A percentile compares a stretch with the other conserved stretches of the same genome.
Evolutionary conservation across 2,329 filamentous ascomycete species (phyloP).

Genomic region (Curvularia verruculosa): DNA sequence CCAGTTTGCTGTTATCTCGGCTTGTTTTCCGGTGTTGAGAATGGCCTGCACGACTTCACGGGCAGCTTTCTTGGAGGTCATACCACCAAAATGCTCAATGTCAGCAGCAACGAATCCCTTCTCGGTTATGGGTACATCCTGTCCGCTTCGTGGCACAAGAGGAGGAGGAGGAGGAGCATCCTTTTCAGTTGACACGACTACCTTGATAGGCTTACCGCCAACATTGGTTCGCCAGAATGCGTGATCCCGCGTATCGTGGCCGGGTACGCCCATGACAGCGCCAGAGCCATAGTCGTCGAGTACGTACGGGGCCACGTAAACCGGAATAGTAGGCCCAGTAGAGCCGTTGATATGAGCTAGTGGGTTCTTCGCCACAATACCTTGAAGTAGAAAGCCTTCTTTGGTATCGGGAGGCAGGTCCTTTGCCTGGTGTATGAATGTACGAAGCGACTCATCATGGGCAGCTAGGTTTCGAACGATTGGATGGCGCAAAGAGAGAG

Average conservation of each 20-base stretch:
- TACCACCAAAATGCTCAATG: slow-evolving; percentile 69
- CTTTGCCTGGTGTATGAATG: slow-evolving; percentile 66
- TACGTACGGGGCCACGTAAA: slow-evolving; percentile 86
- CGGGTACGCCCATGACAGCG: slow-evolving; percentile 90
- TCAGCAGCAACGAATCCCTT: slow-evolving; percentile 71
- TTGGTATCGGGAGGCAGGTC: slow-evolving; percentile 64
- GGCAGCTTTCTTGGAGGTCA: slow-evolving; percentile 67
- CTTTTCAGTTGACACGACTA: slow-evolving; percentile 55
- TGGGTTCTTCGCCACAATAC: slow-evolving; percentile 41
- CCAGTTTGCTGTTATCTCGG: slow-evolving; percentile 73
- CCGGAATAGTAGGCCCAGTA: slow-evolving; percentile 64
- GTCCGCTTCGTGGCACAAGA: slow-evolving; percentile 43
- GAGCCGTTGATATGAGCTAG: slow-evolving; percentile 61
- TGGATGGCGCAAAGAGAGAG: slow-evolving; percentile 75
- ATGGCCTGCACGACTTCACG: slow-evolving; percentile 62
- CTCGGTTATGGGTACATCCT: slow-evolving; percentile 63
- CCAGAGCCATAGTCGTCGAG: slow-evolving; percentile 84
- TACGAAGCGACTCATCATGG: slow-evolving; percentile 65
- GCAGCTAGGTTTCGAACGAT: slow-evolving; percentile 68
- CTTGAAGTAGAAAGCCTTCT: slow-evolving; percentile 69
- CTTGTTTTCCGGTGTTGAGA: slow-evolving; percentile 60
- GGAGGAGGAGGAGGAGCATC: slow-evolving; percentile 11
- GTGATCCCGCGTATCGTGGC: slow-evolving; percentile 78
- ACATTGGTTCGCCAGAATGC: slow-evolving; percentile 79
- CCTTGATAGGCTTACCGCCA: slow-evolving; percentile 63